Evolutionary conservation across 768 basidiomycete genomes (phyloP), one percentile per base, ranked within the genome.

Genomic region (Phylloporus arenicola): DNA sequence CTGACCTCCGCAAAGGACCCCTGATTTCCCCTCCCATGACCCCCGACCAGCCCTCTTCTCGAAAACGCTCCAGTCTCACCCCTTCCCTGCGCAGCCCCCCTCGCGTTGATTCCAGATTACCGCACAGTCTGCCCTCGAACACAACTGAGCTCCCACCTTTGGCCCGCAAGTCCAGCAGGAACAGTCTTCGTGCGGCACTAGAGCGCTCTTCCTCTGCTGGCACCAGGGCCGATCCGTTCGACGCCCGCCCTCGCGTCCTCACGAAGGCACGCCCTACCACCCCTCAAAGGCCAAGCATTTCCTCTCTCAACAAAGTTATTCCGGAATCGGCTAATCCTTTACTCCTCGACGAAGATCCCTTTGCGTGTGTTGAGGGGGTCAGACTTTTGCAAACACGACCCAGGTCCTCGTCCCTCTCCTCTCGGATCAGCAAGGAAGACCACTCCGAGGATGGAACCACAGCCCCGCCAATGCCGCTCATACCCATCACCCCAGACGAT

Each of bases 1-100:
- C 54, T 5, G 64, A 48, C 47, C 41, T 38, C 6, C 72, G 70
- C 49, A 78, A 76, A 17, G 80, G 78, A 19, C 83, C 84, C 1
- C 71, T 81, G 20, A 86, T 87, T 29, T 86, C 86, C 49, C 64
- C 81, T 6, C 80, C 82, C 4, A 47, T 0, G 51, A 48, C 25
- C 39, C 60, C 2, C 63, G 68, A 48, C 61, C 66, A 41, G 65
- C 66, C 25, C 3, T 33, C 53, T 8, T 24, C 48, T 31, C 44
- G 43, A 4, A 38, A 46, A 12, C 52, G 45, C 19, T 58, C 37
- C 10, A 25, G 40, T 16, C 43, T 53, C 34, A 16, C 39, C 17
- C 42, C 51, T 1, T 43, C 60, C 34, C 20, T 22, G 3, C 35
- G 51, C 11, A 24, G 29, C 4, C 5, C 34, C 13, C 27, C 47